Conservation (phyloP, 176 grass and related monocot species). For the Puya raimondii region DNA sequence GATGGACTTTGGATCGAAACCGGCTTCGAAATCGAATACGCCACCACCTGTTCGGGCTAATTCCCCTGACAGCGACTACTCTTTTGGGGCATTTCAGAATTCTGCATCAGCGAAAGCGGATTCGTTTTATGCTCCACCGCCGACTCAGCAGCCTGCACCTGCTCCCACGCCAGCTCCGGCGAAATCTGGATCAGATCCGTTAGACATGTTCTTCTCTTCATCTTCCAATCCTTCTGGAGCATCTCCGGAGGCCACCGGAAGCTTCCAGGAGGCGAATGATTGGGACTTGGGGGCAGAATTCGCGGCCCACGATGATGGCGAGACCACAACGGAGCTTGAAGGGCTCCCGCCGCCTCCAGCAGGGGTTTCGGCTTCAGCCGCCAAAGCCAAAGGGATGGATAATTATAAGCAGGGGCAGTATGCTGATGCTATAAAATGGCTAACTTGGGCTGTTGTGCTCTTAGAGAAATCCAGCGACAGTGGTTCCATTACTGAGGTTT, state of each 20-base stretch:
- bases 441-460: slow-evolving; percentile 84
- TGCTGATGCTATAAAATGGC: slow-evolving; percentile 96
- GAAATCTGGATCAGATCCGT: slow-evolving; percentile 36
- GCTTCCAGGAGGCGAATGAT: slow-evolving; percentile 73
- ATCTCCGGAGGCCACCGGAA: slow-evolving; percentile 21
- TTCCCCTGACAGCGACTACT: slow-evolving; percentile 26
- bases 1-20: slow-evolving; percentile 52
- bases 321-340: slow-evolving; percentile 73
- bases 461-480: slow-evolving; percentile 61
- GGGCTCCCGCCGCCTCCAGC: slow-evolving; percentile 69
- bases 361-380: slow-evolving; percentile 52
- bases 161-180: slow-evolving; percentile 22
- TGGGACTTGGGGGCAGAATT: slow-evolving; percentile 78
- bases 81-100: slow-evolving; percentile 53
- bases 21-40: slow-evolving; percentile 19
- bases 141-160: slow-evolving; percentile 10
- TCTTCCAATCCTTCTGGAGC: slow-evolving; percentile 33
- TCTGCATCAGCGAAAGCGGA: slow-evolving; percentile 19
- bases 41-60: slow-evolving; percentile 20
- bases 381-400: slow-evolving; percentile 80
- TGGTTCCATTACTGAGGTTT: slow-evolving; percentile 53
- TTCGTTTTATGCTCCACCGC: slow-evolving; percentile 31
- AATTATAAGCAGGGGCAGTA: slow-evolving; percentile 95
- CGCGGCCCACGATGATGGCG: slow-evolving; percentile 40
- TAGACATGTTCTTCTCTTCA: slow-evolving; percentile 75